Evolutionary conservation across 2,329 filamentous ascomycete species (phyloP), one percentile per base, ranked within the genome.

Genomic region (Aspergillus hiratsukae): DNA sequence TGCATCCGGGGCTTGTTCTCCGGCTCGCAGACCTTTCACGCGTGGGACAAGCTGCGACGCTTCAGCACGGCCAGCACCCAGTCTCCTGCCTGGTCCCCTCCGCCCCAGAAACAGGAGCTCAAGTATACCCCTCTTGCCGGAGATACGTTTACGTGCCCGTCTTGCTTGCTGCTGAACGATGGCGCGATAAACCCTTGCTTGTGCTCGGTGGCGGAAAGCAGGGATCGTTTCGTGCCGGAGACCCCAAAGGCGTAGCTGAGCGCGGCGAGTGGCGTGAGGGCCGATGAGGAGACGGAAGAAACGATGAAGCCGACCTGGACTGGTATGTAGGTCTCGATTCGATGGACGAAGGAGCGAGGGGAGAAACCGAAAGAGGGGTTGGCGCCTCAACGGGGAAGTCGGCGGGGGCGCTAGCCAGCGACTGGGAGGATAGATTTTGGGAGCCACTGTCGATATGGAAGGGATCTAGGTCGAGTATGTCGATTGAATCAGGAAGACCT

Each of bases 181-280:
- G 61, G 87, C 89, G 48, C 81, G 82, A 70, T 94, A 95, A 61
- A 96, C 85, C 55, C 86, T 84, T 40, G 87, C 87, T 74, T 96
- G 91, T 8, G 90, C 76, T 53, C 82, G 80, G 69, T 87, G 84
- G 67, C 87, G 89, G 65, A 90, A 81, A 51, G 80, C 77, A 11
- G 90, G 89, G 25, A 96, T 74, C 4, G 84, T 89, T 65, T 91
- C 85, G 81, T 90, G 83, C 60, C 85, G 89, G 71, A 96, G 85
- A 62, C 81, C 78, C 64, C 87, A 81, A 53, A 94, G 78, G 59
- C 82, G 83, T 58, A 86, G 83, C 69, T 84, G 85, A 65, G 86
- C 86, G 63, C 81, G 83, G 60, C 83, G 80, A 70, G 83, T 83
- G 59, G 82, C 76, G 63, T 80, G 78, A n/a, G 88, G 87, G 66